These are phyloP conservation scores for Boletus pseudo-olivaceus DNA, from an alignment of 768 basidiomycete genomes.

Conservation along the genomic window DNA sequence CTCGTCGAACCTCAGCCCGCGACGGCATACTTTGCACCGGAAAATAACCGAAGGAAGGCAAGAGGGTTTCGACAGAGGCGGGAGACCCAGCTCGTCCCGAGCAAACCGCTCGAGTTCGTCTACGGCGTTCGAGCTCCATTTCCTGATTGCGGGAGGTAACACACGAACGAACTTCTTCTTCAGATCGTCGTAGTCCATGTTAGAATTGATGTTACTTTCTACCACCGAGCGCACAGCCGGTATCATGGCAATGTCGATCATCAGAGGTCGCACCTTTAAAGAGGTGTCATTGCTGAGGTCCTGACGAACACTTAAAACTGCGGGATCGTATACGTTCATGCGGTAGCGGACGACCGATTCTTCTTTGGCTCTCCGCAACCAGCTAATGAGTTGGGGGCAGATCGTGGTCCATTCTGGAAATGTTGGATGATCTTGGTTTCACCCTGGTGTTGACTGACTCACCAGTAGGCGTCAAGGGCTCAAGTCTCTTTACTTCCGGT, in stretches of 20 bases:
- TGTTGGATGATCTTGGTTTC: neutral
- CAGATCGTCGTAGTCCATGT: neutral
- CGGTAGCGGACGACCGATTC: neutral
- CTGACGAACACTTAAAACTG: neutral
- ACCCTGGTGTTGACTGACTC: neutral
- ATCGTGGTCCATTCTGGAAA: constrained; percentile 12
- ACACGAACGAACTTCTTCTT: neutral
- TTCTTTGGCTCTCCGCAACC: neutral
- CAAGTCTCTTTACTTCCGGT: constrained; percentile 6
- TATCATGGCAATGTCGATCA: constrained; percentile 5
- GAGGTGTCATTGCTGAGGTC: neutral
- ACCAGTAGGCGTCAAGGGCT: constrained; percentile 7
- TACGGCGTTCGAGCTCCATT: constrained; percentile 9
- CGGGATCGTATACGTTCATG: too few species aligned
- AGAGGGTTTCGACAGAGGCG: constrained; percentile 5
- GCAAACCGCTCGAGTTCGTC: constrained; percentile 9
- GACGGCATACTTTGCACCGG: constrained; percentile 1
- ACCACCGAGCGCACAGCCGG: neutral
- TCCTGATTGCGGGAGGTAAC: neutral
- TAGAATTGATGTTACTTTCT: neutral
- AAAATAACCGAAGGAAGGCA: constrained; percentile 8
- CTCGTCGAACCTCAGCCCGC: constrained; percentile 1
- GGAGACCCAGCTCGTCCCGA: neutral
- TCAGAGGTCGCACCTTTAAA: neutral
- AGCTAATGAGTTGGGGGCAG: neutral